phyloP scores from a whole-genome alignment of 129 eudicot genomes.

The Helianthus tuberosus region DNA sequence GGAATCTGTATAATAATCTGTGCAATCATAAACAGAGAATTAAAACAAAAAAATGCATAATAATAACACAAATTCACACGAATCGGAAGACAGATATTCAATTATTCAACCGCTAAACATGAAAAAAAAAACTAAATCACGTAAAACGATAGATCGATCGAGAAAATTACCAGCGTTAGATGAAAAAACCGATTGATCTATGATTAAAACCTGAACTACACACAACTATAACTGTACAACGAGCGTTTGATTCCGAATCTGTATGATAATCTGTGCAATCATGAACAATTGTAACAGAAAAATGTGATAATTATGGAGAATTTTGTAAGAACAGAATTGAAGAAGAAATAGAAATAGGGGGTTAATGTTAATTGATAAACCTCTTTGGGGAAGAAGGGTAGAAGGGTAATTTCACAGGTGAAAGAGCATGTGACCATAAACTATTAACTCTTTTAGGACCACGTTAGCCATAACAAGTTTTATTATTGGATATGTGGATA shows the following conservation, averaged over 20 bases:
- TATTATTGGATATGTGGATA: slow-evolving; percentile 45
- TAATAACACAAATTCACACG: neutral
- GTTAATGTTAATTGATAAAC: slow-evolving; percentile 30
- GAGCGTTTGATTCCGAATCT: slow-evolving; percentile 15
- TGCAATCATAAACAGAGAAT: slow-evolving; percentile 21
- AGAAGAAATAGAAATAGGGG: slow-evolving; percentile 19
- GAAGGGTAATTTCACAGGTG: slow-evolving; percentile 27
- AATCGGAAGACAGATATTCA: slow-evolving; percentile 7
- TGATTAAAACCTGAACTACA: slow-evolving; percentile 16
- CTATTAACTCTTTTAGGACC: slow-evolving; percentile 49
- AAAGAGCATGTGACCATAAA: slow-evolving; percentile 48
- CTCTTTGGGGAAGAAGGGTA: slow-evolving; percentile 36
- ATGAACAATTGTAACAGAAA: neutral
- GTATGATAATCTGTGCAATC: slow-evolving; percentile 21
- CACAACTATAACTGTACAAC: slow-evolving; percentile 30
- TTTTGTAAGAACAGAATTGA: slow-evolving; percentile 16
- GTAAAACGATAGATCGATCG: slow-evolving; percentile 9
- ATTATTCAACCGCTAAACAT: neutral
- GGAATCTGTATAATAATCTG: slow-evolving; percentile 18
- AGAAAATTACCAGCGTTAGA: slow-evolving; percentile 28
- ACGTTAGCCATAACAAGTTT: slow-evolving; percentile 36
- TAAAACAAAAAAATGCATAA: neutral
- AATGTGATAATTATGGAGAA: slow-evolving; percentile 16
- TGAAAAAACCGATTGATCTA: slow-evolving; percentile 24
- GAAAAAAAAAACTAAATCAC: neutral